Conservation (phyloP, 768 basidiomycete species). For the Austroboletus eburneus region DNA sequence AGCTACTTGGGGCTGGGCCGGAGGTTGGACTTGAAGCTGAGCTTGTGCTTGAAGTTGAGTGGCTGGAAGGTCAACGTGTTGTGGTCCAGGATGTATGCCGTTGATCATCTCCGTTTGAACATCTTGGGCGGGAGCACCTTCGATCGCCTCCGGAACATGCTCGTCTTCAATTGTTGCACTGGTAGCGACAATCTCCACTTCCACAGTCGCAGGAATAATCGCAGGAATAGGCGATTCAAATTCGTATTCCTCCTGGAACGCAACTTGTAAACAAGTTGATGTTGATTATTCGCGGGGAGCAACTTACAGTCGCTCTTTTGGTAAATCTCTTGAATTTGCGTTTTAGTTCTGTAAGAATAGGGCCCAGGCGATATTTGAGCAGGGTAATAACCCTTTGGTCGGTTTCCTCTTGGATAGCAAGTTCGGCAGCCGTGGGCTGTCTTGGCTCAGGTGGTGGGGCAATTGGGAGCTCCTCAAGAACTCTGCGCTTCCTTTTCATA, state of each 20-base stretch:
- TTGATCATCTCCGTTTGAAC: slow-evolving; percentile 37
- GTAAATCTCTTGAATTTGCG: slow-evolving; percentile 90
- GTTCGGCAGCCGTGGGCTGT: slow-evolving; percentile 74
- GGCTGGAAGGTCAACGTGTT: not conserved
- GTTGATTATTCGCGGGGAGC: not conserved
- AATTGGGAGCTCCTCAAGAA: slow-evolving; percentile 80
- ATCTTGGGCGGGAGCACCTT: slow-evolving; percentile 29
- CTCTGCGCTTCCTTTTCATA: slow-evolving; percentile 72
- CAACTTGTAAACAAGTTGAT: slow-evolving; percentile 10
- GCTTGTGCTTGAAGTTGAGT: not conserved
- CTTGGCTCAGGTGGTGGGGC: slow-evolving; percentile 90
- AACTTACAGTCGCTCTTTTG: slow-evolving; percentile 68
- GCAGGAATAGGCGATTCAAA: slow-evolving; percentile 39
- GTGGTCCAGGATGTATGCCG: slow-evolving; percentile 27
- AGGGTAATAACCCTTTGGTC: slow-evolving; percentile 76
- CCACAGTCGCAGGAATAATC: slow-evolving; percentile 17
- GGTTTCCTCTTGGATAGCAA: slow-evolving; percentile 76
- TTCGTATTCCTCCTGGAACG: slow-evolving; percentile 67
- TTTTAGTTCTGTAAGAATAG: slow-evolving; percentile 84
- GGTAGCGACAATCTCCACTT: slow-evolving; percentile 36
- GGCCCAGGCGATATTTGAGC: slow-evolving; percentile 87
- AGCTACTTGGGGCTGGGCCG: slow-evolving; percentile 36
- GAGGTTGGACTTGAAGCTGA: slow-evolving; percentile 22
- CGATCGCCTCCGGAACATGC: slow-evolving; percentile 44
- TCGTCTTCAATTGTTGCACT: slow-evolving; percentile 35